These are phyloP conservation scores for Hypericum androsaemum DNA, from an alignment of 345 rosid genomes.

Conservation along the genomic window DNA sequence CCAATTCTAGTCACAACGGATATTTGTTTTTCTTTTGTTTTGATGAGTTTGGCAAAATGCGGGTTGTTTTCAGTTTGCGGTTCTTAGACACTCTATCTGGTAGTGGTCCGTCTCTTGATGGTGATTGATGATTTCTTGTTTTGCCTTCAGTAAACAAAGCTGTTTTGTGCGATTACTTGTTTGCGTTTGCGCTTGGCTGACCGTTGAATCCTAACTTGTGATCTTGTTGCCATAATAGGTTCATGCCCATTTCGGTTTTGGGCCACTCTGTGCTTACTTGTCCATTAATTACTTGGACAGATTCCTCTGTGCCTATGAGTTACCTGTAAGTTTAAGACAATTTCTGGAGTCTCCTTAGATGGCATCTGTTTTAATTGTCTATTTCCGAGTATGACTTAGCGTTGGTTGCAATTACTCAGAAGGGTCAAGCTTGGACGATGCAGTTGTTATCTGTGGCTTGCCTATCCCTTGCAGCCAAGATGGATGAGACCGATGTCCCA, in stretches of 20 bases:
- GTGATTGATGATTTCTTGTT: too few relatives aligned
- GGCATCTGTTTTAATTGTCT: too few relatives aligned
- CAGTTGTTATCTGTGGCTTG: conserved; percentile 67
- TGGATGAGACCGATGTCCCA: conserved; percentile 68
- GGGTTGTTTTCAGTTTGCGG: too few relatives aligned
- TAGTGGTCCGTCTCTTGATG: too few relatives aligned
- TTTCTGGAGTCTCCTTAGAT: not conserved
- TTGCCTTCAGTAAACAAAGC: too few relatives aligned
- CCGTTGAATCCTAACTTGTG: conserved; percentile 7
- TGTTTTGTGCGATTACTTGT: conserved; percentile 1
- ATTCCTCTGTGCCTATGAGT: conserved; percentile 51
- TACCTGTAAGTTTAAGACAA: conserved; percentile 41
- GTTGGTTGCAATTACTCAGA: conserved; percentile 23
- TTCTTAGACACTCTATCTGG: too few relatives aligned
- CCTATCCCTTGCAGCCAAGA: conserved; percentile 63
- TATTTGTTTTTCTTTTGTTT: too few relatives aligned
- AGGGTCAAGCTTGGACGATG: conserved; percentile 58
- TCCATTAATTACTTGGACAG: conserved; percentile 66
- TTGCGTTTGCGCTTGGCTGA: conserved; percentile 10
- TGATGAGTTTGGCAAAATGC: too few relatives aligned
- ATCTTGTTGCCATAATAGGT: conserved; percentile 34
- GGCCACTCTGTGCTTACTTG: conserved; percentile 52
- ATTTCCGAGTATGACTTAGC: not conserved
- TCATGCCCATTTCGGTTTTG: conserved; percentile 52
- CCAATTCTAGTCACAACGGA: too few relatives aligned